Percentiles rank a stretch among this genome's conserved stretches.
Evolutionary conservation across 352 stramenopile genomes (phyloP).

Genomic region (Phytophthora cajani): DNA sequence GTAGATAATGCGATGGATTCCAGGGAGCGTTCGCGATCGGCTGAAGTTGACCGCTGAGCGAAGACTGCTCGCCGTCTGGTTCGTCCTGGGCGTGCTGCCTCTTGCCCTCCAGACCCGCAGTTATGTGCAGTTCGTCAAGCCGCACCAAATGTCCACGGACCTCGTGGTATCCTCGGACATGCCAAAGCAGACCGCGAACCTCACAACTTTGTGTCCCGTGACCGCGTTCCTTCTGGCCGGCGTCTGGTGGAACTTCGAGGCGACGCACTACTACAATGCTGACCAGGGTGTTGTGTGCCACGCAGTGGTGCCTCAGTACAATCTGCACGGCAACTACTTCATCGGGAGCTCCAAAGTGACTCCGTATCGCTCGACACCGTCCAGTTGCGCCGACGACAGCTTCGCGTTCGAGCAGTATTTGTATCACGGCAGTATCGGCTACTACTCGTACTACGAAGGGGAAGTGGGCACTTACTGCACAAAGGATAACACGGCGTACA

Average conservation of each 20-base stretch:
- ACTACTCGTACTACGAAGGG: conserved; percentile 17
- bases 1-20: not conserved
- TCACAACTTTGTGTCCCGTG: conserved; percentile 15
- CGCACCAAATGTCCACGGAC: conserved; percentile 22
- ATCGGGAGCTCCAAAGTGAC: conserved; percentile 5
- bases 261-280: conserved; percentile 23
- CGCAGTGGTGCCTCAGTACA: conserved; percentile 27
- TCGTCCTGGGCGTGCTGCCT: conserved; percentile 6
- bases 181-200: not conserved
- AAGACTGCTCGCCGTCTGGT: not conserved
- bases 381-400: conserved; percentile 3
- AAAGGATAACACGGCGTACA: conserved; percentile 5
- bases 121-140: conserved; percentile 27
- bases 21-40: not conserved
- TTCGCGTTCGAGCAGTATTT: conserved; percentile 10
- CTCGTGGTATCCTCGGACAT: conserved; percentile 13
- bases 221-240: conserved; percentile 21
- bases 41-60: not conserved
- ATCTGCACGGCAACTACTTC: conserved; percentile 24
- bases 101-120: conserved; percentile 18
- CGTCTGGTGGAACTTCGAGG: conserved; percentile 26
- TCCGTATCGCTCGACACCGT: conserved; percentile 4
- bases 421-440: conserved; percentile 14
- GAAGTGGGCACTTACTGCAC: conserved; percentile 8
- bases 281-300: conserved; percentile 16